Conservation (phyloP, 2,329 filamentous ascomycete genomes). For the Macroventuria anomochaeta region DNA sequence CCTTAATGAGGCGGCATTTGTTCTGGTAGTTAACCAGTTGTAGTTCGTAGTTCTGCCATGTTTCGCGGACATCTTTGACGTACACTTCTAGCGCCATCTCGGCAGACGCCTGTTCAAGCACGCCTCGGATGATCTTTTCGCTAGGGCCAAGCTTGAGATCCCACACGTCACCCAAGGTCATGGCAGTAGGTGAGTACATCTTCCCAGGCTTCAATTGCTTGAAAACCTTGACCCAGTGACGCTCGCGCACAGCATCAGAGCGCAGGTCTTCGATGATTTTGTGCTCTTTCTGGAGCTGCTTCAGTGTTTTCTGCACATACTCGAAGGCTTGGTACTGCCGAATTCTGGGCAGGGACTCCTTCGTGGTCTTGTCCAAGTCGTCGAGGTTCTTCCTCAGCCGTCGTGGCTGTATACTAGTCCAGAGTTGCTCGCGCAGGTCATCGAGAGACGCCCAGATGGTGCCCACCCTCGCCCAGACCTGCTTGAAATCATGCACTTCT, state of each 20-base stretch:
- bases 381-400: conserved; percentile 92
- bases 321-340: conserved; percentile 99
- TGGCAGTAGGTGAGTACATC: conserved; percentile 89
- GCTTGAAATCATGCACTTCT: conserved; percentile 98
- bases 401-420: conserved; percentile 93
- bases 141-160: conserved; percentile 89
- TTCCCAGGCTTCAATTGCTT: conserved; percentile 92
- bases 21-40: conserved; percentile 97
- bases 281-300: conserved; percentile 90
- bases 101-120: conserved; percentile 93
- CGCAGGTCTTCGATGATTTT: conserved; percentile 86
- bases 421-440: conserved; percentile 88
- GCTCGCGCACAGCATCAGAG: conserved; percentile 92
- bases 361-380: conserved; percentile 93
- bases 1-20: conserved; percentile 95
- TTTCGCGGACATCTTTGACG: conserved; percentile 92
- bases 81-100: conserved; percentile 99
- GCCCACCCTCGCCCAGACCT: conserved; percentile 93
- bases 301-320: conserved; percentile 90
- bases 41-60: conserved; percentile 92
- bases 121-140: conserved; percentile 86
- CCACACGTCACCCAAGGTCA: conserved; percentile 99
- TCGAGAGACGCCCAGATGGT: conserved; percentile 97
- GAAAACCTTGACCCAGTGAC: conserved; percentile 98
- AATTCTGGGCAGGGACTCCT: conserved; percentile 96